Conservation (phyloP, 225 moss, liverwort and hornwort genomes). For the Antitrichia curtipendula region DNA sequence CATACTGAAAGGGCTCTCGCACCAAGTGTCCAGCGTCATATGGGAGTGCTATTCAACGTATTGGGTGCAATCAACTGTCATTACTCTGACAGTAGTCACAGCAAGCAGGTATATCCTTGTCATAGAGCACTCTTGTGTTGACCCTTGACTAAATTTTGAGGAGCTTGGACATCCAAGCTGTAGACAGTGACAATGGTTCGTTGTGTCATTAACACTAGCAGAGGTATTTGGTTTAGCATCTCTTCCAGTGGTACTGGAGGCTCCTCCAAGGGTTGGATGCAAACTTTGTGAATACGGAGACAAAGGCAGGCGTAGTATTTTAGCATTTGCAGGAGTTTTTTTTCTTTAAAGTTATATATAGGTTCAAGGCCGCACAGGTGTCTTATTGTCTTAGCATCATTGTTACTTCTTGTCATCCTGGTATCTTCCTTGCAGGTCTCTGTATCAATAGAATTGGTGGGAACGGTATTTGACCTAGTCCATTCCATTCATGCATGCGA, state of each 20-base stretch:
- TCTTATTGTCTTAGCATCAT: neutral
- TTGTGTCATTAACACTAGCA: neutral
- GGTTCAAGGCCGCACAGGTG: slow-evolving; percentile 1
- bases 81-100: slow-evolving; percentile 1
- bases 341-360: neutral
- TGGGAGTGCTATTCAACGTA: slow-evolving; percentile 3
- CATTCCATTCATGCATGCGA: neutral
- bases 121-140: slow-evolving; percentile 5
- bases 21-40: neutral
- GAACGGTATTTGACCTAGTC: neutral
- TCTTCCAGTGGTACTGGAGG: neutral
- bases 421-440: neutral
- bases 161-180: slow-evolving; percentile 14
- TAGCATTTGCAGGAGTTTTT: slow-evolving; percentile 15
- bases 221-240: slow-evolving; percentile 19
- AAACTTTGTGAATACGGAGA: slow-evolving; percentile 33
- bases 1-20: neutral
- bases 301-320: slow-evolving; percentile 3
- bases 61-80: slow-evolving; percentile 6
- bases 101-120: slow-evolving; percentile 7
- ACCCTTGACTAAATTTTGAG: slow-evolving; percentile 21
- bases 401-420: neutral
- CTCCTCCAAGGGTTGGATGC: neutral
- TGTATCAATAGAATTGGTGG: slow-evolving; percentile 2
- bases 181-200: neutral